Evolutionary conservation across 23 red algal genomes (phyloP), one percentile per base, ranked within the genome.

Genomic region (Gracilaria caudata): DNA sequence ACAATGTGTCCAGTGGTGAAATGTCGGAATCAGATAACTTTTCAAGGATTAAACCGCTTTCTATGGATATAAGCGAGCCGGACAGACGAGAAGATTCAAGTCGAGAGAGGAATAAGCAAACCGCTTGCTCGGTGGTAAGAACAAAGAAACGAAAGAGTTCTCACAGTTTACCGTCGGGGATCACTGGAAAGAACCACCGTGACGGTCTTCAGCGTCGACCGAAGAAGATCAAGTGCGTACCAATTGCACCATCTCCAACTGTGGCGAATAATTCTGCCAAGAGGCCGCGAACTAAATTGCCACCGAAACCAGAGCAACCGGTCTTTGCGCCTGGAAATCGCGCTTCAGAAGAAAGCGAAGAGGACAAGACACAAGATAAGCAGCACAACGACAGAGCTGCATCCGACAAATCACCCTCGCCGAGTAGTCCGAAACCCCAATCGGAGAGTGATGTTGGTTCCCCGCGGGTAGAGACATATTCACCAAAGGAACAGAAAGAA

Each of bases 401-500:
- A 13, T 47, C 7, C 20, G 28, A 26, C 45, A 59, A 16, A 24
- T 40, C 43, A 53, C 20, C 37, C 24, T 24, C 55, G 8, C 38
- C 70, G 38, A 29, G 25, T 29, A 75, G 39, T 29, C 70, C 70
- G 0, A 75, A 43, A 21, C 25, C 40, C 10, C 24, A 75, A 46
- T 75, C 70, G 6, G 70, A 49, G 39, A 75, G 70, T 36, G 38
- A 49, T 45, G 32, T 49, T 20, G 55, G 54, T 37, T 86, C 82
- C 14, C 82, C 82, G 9, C 21, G 49, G n/a, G 82, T 86, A 28
- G 68, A 89, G 13, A 26, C 43, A 12, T 89, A 89, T 47, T 89
- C 85, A 16, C 72, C 33, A 13, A 89, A 58, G 16, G 85, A 89
- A 30, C 85, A 78, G 24, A 78, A 89, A 57, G 85, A 77, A 72